Base-by-base conservation (phyloP, 2,329 filamentous ascomycete species). In the Arachnomyces sp. region DNA sequence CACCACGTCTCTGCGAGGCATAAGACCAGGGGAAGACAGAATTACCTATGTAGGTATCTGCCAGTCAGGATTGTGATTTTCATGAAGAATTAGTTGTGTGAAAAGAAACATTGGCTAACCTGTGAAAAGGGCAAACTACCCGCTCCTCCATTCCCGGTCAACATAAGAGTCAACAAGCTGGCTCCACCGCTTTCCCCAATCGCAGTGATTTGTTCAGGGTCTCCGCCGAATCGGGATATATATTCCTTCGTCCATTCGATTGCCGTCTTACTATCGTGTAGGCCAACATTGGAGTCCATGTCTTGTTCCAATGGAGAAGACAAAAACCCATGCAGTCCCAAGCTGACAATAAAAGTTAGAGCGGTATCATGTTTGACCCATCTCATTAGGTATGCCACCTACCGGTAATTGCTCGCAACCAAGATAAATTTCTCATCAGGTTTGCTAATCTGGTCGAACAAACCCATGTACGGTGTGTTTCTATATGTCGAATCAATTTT, bases 351-450 rank as follows among this genome's bases (percentile, higher is more conserved):
- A 12, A 9, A 4, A 25, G 15, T 37, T 37, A 14, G 14, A 16
- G 8, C 9, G n/a, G 18, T 32, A n/a, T n/a, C n/a, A n/a, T n/a
- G n/a, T n/a, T n/a, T n/a, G n/a, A n/a, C 18, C 21, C 12, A 28
- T 37, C 28, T 16, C 3, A 3, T 9, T 13, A 14, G 16, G 12
- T 14, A 7, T 18, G 25, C 12, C 4, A 14, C 9, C 4, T n/a
- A 42, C 35, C 40, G 40, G 17, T 45, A 45, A 17, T 45, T 45
- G 18, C 40, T 43, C 8, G 37, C 18, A 13, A 45, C 43, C 17
- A 36, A 36, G 12, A 45, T 35, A 32, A 45, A 45, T 17, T 42
- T 42, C 17, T 31, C 25, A 7, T 32, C 31, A 17, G 28, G 21
- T 16, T n/a, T 30, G 16, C 36, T 31, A 7, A 42, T 12, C 15